phyloP scores from a whole-genome alignment of 148 eudicot genomes.

The Nyssa sinensis region DNA sequence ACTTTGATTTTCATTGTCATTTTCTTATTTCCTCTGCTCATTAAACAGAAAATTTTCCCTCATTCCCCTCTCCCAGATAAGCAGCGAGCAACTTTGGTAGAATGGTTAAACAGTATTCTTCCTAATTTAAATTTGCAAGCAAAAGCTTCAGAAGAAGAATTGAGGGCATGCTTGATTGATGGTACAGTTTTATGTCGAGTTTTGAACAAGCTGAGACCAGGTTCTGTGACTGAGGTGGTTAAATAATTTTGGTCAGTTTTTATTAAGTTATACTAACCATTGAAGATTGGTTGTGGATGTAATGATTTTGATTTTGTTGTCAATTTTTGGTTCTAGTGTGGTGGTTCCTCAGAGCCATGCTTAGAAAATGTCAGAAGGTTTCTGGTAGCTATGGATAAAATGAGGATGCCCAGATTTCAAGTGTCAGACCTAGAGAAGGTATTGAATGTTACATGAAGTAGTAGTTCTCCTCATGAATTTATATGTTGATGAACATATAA shows the following conservation, averaged over 20 bases:
- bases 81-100: slow-evolving; percentile 60
- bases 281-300: neutral
- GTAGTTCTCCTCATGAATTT: neutral
- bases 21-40: neutral
- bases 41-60: neutral
- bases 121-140: slow-evolving; percentile 52
- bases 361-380: slow-evolving; percentile 49
- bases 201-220: slow-evolving; percentile 60
- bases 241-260: neutral
- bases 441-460: slow-evolving; percentile 1
- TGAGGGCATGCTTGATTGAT: slow-evolving; percentile 63
- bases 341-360: slow-evolving; percentile 30
- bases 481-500: neutral
- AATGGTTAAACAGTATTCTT: slow-evolving; percentile 70
- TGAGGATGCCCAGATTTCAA: slow-evolving; percentile 60
- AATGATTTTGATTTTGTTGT: neutral
- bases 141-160: slow-evolving; percentile 82
- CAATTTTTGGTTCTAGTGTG: slow-evolving; percentile 30
- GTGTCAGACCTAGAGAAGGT: slow-evolving; percentile 73
- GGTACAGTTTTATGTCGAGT: slow-evolving; percentile 60
- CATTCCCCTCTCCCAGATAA: slow-evolving; percentile 41
- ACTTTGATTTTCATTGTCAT: neutral
- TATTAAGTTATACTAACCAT: neutral
- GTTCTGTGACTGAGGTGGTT: slow-evolving; percentile 57
- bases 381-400: slow-evolving; percentile 51